Evolutionary conservation across 139 green algal genomes (phyloP), one percentile per base, ranked within the genome.

Genomic region (Haematococcus sp.): DNA sequence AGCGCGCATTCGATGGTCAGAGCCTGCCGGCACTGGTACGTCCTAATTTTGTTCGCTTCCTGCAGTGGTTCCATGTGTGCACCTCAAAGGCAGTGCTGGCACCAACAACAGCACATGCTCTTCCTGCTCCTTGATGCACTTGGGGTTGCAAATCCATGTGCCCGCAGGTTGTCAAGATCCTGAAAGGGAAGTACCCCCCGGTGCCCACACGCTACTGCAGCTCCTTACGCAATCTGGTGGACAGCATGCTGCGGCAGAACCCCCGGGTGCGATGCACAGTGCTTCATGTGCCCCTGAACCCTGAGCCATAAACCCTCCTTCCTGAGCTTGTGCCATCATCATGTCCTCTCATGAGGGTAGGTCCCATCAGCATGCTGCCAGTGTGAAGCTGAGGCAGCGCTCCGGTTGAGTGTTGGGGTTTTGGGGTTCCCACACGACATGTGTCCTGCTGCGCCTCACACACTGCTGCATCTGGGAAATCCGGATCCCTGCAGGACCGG

Each of bases 241-340:
- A 84, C 33, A 75, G 63, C 31, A 83, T 93, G 86, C 79, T 93
- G 16, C 83, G 83, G 63, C 82, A 88, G 35, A 81, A 88, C 74
- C 87, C 87, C 9, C 77, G 76, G 83, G 83, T 83, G 7, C 44
- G 71, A 15, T 31, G 32, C 34, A n/a, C n/a, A n/a, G n/a, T n/a
- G n/a, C n/a, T n/a, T n/a, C n/a, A n/a, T n/a, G n/a, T n/a, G n/a
- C n/a, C n/a, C n/a, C n/a, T n/a, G n/a, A n/a, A n/a, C n/a, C n/a
- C n/a, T n/a, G n/a, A n/a, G n/a, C n/a, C n/a, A n/a, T n/a, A n/a
- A n/a, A n/a, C n/a, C n/a, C n/a, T n/a, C n/a, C n/a, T n/a, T n/a
- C n/a, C n/a, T n/a, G n/a, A n/a, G n/a, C n/a, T n/a, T n/a, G n/a
- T n/a, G n/a, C n/a, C n/a, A n/a, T n/a, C n/a, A n/a, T n/a, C n/a